These are phyloP conservation scores for Pseudogymnoascus sp. DNA, from an alignment of 2,329 filamentous ascomycete species.

Conservation along the genomic window DNA sequence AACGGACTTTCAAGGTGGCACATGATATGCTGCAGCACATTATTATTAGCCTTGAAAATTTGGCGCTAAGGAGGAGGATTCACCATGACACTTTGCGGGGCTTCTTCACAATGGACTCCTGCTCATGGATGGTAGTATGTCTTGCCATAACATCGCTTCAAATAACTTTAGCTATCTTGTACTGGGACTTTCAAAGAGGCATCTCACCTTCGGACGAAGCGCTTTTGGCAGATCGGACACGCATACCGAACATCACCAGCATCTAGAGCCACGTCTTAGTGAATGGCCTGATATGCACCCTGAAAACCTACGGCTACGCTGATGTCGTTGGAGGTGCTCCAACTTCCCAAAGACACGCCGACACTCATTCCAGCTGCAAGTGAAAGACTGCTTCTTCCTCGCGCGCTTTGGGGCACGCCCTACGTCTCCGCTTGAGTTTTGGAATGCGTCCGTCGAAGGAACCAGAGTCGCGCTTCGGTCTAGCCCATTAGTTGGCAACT, in stretches of 20 bases:
- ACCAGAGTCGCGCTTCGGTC: background rate
- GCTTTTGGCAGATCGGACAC: slow-evolving; percentile 16
- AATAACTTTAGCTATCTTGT: background rate
- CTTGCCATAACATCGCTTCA: slow-evolving; percentile 17
- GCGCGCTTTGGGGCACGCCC: background rate
- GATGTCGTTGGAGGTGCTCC: slow-evolving; percentile 17
- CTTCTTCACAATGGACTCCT: slow-evolving; percentile 11
- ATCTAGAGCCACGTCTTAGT: slow-evolving; percentile 11
- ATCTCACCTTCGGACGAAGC: slow-evolving; percentile 16
- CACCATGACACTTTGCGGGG: slow-evolving; percentile 17
- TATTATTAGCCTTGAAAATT: slow-evolving; percentile 9
- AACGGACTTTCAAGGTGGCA: slow-evolving; percentile 14
- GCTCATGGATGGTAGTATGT: slow-evolving; percentile 15
- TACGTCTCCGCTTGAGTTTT: background rate
- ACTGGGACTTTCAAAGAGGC: background rate
- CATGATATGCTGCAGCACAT: slow-evolving; percentile 12
- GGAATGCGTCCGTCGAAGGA: background rate
- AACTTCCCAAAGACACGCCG: slow-evolving; percentile 15
- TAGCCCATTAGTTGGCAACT: background rate
- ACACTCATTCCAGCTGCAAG: slow-evolving; percentile 15
- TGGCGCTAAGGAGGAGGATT: background rate
- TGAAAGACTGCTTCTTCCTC: slow-evolving; percentile 10
- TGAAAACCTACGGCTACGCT: slow-evolving; percentile 14
- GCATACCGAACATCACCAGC: slow-evolving; percentile 16
- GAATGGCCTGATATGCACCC: background rate